Evolutionary conservation across 2,329 filamentous ascomycete genomes (phyloP), one percentile per base, ranked within the genome.

Genomic region (Pseudogymnoascus sp.): DNA sequence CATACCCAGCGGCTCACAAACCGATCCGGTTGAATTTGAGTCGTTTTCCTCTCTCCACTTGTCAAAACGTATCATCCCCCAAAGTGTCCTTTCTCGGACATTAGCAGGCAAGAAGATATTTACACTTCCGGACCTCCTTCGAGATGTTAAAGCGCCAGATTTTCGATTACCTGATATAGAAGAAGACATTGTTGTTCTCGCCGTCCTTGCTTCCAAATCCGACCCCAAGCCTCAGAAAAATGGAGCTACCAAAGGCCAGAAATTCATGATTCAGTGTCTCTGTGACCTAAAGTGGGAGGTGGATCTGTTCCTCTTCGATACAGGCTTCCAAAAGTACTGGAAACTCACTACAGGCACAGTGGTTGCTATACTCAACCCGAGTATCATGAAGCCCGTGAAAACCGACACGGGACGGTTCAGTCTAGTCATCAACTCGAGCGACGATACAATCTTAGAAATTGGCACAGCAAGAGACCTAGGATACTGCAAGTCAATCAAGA

Each of bases 261-360:
- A 96, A 74, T 99, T 96, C 78, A 97, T 99, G 90, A 88, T 93
- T 1, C 79, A 99, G 66, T 90, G 86, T 1, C 80, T 99, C 2
- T 91, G 90, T 0, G 93, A 99, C 74, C 79, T 99, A 10, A 88
- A 91, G 70, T 96, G 87, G 85, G 91, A 96, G 69, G 76, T 99
- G 11, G 93, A 97, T 67, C 82, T 97, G 44, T 97, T 92, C 70
- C 83, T 99, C 13, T 99, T 99, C 76, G 90, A 90, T 70, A 87
- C 88, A 0, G 96, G 91, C 6, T 97, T 97, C 70, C 88, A 90
- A 15, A 87, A 90, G 63, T 99, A 95, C 78, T 97, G 93, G 88
- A 96, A 96, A 73, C 79, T 97, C n/a, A 87, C 87, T 0, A 84
- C 91, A 1, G 95, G 95, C n/a, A 97, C 93, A 0, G 83, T 97